Conservation (phyloP, 2,329 filamentous ascomycete species). For the Arthrinium phaeospermum region DNA sequence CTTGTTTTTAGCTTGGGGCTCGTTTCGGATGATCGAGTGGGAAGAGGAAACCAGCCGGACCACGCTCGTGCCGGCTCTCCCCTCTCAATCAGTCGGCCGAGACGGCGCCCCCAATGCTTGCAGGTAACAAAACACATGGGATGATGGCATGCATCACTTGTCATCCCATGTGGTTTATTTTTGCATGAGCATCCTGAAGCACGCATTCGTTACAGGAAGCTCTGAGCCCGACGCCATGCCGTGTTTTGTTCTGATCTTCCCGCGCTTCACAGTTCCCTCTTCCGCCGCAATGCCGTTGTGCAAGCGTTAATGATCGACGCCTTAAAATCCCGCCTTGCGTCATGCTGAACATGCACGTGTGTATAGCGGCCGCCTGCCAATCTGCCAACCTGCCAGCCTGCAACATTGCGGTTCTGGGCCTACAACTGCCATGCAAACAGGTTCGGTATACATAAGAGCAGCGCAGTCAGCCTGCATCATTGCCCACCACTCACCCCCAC, state of each 20-base stretch:
- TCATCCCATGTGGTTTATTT: not conserved
- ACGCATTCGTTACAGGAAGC: constrained; percentile 4
- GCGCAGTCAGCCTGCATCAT: not conserved
- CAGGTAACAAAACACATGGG: constrained; percentile 6
- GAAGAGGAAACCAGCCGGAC: not conserved
- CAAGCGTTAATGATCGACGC: constrained; percentile 13
- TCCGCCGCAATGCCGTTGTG: constrained; percentile 16
- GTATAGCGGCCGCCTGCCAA: constrained; percentile 5
- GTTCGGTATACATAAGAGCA: not conserved
- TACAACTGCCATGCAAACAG: constrained; percentile 2
- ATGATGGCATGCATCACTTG: constrained; percentile 4
- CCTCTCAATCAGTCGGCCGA: not conserved
- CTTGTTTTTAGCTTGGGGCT: not conserved
- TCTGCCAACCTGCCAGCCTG: not conserved
- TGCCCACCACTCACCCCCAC: not conserved
- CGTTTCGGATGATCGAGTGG: constrained; percentile 8
- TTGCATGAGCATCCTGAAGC: constrained; percentile 16
- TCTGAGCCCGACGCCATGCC: constrained; percentile 11
- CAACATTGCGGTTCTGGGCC: not conserved
- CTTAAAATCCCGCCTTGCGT: constrained; percentile 11
- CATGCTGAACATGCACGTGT: not conserved
- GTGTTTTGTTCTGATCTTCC: constrained; percentile 16
- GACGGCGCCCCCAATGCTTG: not conserved
- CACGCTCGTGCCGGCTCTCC: constrained; percentile 8
- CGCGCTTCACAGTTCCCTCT: constrained; percentile 13